Conservation (phyloP, 345 rosid species). For the Bruguiera gymnorhiza region DNA sequence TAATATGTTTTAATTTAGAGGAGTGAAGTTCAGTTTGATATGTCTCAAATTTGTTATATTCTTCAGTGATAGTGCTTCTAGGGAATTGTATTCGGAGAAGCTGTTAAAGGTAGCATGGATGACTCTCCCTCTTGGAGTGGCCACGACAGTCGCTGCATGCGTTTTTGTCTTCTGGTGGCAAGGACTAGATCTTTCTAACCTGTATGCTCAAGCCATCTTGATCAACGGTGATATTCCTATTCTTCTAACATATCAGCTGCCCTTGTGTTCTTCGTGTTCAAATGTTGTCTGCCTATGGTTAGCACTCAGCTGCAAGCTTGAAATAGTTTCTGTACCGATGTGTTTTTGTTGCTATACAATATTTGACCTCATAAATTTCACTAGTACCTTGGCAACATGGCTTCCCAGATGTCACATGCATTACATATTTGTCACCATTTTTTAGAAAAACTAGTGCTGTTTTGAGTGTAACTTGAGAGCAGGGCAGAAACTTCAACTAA, state of each 20-base stretch:
- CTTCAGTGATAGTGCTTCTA: slow-evolving; percentile 50
- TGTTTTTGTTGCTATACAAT: neutral
- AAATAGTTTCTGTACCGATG: neutral
- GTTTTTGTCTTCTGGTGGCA: slow-evolving; percentile 82
- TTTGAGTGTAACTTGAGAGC: neutral
- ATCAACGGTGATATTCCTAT: slow-evolving; percentile 58
- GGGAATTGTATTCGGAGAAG: slow-evolving; percentile 39
- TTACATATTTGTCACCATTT: neutral
- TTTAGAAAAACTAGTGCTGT: neutral
- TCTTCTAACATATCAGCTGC: neutral
- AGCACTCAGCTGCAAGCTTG: neutral
- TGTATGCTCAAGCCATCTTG: slow-evolving; percentile 73
- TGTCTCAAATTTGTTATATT: slow-evolving; percentile 13
- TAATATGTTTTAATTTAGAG: neutral
- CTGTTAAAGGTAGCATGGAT: slow-evolving; percentile 83
- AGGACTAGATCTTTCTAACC: slow-evolving; percentile 51
- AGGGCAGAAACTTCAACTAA: neutral
- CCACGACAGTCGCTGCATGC: slow-evolving; percentile 50
- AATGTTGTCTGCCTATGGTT: neutral
- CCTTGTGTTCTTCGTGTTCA: neutral
- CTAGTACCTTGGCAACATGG: neutral
- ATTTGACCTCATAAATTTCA: neutral
- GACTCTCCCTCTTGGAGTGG: slow-evolving; percentile 64
- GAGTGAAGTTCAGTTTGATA: slow-evolving; percentile 3
- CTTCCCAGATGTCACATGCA: neutral